phyloP scores from a whole-genome alignment of 129 eudicot genomes.

The Flaveria ramosissima region DNA sequence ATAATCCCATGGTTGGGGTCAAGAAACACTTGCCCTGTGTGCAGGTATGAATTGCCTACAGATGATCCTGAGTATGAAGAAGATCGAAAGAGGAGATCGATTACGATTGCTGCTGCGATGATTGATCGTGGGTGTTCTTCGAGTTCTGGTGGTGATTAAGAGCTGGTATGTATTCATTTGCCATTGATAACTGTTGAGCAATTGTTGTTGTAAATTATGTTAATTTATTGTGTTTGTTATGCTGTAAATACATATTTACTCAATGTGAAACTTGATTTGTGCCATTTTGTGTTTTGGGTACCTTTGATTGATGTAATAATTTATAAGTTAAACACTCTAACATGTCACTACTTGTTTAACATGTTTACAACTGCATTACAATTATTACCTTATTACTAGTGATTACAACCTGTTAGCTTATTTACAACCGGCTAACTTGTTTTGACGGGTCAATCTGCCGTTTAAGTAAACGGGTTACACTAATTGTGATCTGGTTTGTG shows the following conservation, averaged over 20 bases:
- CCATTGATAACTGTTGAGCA: not conserved
- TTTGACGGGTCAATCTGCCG: no score
- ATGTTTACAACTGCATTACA: no score
- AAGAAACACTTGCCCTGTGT: conserved; percentile 75
- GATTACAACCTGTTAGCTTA: no score
- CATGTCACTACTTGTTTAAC: no score
- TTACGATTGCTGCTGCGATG: not conserved
- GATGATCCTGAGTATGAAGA: conserved; percentile 80
- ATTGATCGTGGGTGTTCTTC: not conserved
- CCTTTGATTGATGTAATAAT: not conserved
- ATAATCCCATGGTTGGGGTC: conserved; percentile 72
- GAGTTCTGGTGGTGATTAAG: conserved; percentile 11
- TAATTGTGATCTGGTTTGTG: no score
- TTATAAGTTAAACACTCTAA: no score
- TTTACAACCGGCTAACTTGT: no score
- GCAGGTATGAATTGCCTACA: conserved; percentile 75
- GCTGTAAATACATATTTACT: not conserved
- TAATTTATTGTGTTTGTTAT: conserved; percentile 7
- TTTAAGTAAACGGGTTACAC: no score
- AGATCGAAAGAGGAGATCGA: conserved; percentile 52
- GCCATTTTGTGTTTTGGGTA: not conserved
- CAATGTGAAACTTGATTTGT: not conserved
- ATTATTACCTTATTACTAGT: no score
- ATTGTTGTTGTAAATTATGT: not conserved
- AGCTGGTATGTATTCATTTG: not conserved